Evolutionary conservation across 768 basidiomycete genomes (phyloP).

Genomic region (Sutorius australiensis): DNA sequence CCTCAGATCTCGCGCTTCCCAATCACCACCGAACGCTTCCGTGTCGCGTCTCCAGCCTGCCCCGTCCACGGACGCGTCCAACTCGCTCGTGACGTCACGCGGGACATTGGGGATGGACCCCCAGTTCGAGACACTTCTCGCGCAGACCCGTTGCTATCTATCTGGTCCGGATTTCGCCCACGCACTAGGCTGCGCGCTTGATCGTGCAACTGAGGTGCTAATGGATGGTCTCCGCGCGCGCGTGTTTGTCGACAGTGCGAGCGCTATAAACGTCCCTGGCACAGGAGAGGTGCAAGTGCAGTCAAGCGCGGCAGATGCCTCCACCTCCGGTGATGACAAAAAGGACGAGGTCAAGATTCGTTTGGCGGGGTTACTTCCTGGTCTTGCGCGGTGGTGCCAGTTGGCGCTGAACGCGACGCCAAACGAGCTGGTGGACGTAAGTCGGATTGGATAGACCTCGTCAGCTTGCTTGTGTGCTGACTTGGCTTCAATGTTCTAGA

Average conservation of each 20-base stretch:
- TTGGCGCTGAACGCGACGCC: slow-evolving; percentile 63
- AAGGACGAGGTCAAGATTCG: slow-evolving; percentile 51
- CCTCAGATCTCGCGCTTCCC: slow-evolving; percentile 26
- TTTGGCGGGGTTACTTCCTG: slow-evolving; percentile 78
- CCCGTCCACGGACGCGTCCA: not conserved
- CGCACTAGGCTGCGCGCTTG: slow-evolving; percentile 71
- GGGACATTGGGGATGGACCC: slow-evolving; percentile 13
- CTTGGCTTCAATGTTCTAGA: slow-evolving; percentile 35
- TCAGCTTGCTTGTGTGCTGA: slow-evolving; percentile 1
- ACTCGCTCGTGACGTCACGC: slow-evolving; percentile 5
- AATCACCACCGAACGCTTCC: slow-evolving; percentile 16
- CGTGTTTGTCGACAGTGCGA: slow-evolving; percentile 46
- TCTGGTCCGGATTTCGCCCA: slow-evolving; percentile 64
- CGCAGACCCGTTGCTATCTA: slow-evolving; percentile 63
- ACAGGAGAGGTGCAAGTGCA: slow-evolving; percentile 11
- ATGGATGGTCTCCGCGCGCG: slow-evolving; percentile 60
- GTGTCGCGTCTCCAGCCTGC: slow-evolving; percentile 18
- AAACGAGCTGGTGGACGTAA: slow-evolving; percentile 80
- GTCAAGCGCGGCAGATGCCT: slow-evolving; percentile 12
- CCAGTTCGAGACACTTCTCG: slow-evolving; percentile 59
- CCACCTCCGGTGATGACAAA: slow-evolving; percentile 12
- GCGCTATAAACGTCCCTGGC: slow-evolving; percentile 3
- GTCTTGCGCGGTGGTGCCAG: slow-evolving; percentile 74
- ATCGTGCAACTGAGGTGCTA: slow-evolving; percentile 61
- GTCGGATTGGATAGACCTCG: slow-evolving; percentile 28